Evolutionary conservation across 2,329 filamentous ascomycete species (phyloP).

Genomic region (Fusarium solani-melongenae): DNA sequence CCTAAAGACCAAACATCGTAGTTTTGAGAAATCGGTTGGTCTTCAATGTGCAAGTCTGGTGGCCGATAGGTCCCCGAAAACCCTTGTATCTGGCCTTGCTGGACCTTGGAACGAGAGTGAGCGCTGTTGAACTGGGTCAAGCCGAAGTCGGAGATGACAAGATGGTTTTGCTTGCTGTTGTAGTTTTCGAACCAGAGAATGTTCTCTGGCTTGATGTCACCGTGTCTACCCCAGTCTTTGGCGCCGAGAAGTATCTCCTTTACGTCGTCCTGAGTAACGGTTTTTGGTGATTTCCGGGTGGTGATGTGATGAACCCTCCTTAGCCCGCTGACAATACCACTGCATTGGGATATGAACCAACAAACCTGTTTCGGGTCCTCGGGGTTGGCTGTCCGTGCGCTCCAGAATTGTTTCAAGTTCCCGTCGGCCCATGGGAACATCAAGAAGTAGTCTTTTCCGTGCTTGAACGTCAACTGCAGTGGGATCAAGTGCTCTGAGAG

Average conservation of each 20-base stretch:
- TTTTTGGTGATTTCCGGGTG: too few species aligned
- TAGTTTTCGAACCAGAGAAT: background rate
- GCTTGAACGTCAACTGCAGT: background rate
- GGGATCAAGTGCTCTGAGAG: background rate
- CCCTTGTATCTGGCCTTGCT: background rate
- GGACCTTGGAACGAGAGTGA: background rate
- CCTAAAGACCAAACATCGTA: conserved; percentile 9
- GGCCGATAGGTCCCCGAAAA: background rate
- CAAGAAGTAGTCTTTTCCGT: background rate
- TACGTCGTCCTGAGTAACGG: too few species aligned
- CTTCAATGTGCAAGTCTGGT: background rate
- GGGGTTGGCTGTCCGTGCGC: background rate
- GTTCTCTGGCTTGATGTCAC: conserved; percentile 13
- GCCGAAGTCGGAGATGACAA: conserved; percentile 17
- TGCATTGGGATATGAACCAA: background rate
- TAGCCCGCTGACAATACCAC: background rate
- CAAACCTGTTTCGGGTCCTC: rapidly evolving
- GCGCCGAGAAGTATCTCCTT: background rate
- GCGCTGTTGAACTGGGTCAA: conserved; percentile 1
- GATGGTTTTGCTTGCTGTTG: rapidly evolving
- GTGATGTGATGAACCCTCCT: background rate
- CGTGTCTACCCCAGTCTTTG: conserved; percentile 10
- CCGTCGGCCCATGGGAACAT: conserved; percentile 9
- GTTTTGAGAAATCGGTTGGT: background rate
- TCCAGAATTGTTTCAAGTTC: background rate